A percentile compares a stretch with the other conserved stretches of the same genome.
phyloP scores from a whole-genome alignment of 345 rosid species.

The Eutrema yunnanense region DNA sequence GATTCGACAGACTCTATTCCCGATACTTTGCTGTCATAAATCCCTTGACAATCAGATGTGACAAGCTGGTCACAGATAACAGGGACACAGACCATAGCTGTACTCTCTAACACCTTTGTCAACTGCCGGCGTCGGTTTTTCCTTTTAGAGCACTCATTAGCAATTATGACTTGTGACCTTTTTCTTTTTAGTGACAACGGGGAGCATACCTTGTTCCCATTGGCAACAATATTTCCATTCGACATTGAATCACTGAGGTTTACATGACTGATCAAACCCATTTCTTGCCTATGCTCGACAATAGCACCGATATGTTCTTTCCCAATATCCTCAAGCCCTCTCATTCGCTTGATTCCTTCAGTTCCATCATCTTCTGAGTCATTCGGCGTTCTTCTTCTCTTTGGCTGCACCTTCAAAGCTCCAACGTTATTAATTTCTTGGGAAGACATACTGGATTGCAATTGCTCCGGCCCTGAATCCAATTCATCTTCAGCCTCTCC shows the following conservation, averaged over 20 bases:
- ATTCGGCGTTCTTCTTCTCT: slow-evolving; percentile 88
- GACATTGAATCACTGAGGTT: slow-evolving; percentile 37
- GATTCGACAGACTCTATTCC: slow-evolving; percentile 55
- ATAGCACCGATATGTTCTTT: slow-evolving; percentile 35
- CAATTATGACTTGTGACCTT: slow-evolving; percentile 59
- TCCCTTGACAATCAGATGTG: slow-evolving; percentile 42
- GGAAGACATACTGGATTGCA: slow-evolving; percentile 63
- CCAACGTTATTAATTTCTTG: slow-evolving; percentile 48
- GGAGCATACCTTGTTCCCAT: slow-evolving; percentile 44
- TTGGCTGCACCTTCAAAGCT: slow-evolving; percentile 48
- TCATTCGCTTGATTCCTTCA: slow-evolving; percentile 91
- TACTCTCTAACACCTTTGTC: slow-evolving; percentile 87
- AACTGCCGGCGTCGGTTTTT: slow-evolving; percentile 75
- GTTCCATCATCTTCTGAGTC: slow-evolving; percentile 98
- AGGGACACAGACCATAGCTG: slow-evolving; percentile 75
- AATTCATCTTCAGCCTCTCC: slow-evolving; percentile 37
- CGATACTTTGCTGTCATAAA: slow-evolving; percentile 53
- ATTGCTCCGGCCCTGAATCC: slow-evolving; percentile 55
- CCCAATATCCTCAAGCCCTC: slow-evolving; percentile 94
- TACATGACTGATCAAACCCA: slow-evolving; percentile 33
- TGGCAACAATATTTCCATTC: slow-evolving; percentile 42
- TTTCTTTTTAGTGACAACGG: slow-evolving; percentile 48
- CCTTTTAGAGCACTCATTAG: slow-evolving; percentile 57
- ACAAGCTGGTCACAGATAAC: slow-evolving; percentile 61
- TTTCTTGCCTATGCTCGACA: slow-evolving; percentile 36